phyloP scores from a whole-genome alignment of 2,329 filamentous ascomycete species.

The Colletotrichum eleusines region DNA sequence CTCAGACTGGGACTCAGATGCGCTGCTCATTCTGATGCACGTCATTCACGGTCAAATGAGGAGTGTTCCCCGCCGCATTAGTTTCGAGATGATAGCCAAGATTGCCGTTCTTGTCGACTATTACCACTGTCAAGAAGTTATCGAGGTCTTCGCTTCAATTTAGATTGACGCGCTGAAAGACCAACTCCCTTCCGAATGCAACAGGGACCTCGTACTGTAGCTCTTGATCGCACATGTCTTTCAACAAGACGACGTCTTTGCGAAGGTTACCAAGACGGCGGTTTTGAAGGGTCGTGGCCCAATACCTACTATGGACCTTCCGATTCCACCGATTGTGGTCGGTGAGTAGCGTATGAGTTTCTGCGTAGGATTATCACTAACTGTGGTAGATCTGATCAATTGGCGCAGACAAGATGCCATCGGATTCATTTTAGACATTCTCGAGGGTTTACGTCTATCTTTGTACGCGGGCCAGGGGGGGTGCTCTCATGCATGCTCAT shows the following conservation, averaged over 20 bases:
- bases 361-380: neutral
- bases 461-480: accelerated
- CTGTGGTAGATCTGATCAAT: neutral
- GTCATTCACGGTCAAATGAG: constrained; percentile 47
- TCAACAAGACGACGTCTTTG: neutral
- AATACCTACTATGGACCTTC: neutral
- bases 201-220: constrained; percentile 26
- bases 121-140: constrained; percentile 47
- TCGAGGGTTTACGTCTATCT: neutral
- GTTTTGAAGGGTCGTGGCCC: constrained; percentile 9
- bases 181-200: constrained; percentile 5
- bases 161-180: constrained; percentile 38
- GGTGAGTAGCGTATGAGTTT: neutral
- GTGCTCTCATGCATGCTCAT: neutral
- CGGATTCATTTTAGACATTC: neutral
- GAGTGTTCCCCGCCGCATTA: constrained; percentile 43
- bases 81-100: constrained; percentile 45
- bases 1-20: constrained; percentile 47
- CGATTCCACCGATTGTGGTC: neutral
- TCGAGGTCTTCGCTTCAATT: constrained; percentile 33
- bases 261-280: constrained; percentile 22
- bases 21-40: constrained; percentile 47
- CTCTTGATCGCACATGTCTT: constrained; percentile 44
- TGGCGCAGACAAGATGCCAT: neutral
- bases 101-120: constrained; percentile 49